Conservation (phyloP, 768 basidiomycete species). For the Coprinopsis marcescibilis region DNA sequence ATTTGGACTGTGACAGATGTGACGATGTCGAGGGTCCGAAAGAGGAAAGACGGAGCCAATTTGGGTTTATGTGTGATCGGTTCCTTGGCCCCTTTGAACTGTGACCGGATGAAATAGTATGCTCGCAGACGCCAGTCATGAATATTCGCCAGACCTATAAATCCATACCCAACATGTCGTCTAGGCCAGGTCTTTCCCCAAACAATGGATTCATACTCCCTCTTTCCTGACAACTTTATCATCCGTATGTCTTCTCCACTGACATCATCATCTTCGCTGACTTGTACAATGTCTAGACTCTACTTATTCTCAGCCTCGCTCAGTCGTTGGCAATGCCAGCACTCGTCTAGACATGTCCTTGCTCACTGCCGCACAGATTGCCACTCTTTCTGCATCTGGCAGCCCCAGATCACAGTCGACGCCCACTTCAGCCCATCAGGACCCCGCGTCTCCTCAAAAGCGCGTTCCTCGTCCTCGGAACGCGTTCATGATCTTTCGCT, state of each 20-base stretch:
- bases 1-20: constrained; percentile 13
- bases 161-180: not conserved
- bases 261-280: too few relatives aligned
- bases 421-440: not conserved
- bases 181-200: too few relatives aligned
- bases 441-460: not conserved
- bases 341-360: too few relatives aligned
- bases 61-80: constrained; percentile 1
- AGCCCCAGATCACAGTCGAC: not conserved
- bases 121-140: not conserved
- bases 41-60: not conserved
- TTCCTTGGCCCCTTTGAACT: constrained; percentile 12
- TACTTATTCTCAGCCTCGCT: too few relatives aligned
- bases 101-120: constrained; percentile 13
- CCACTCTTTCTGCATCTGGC: too few relatives aligned
- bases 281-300: too few relatives aligned
- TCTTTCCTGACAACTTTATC: too few relatives aligned
- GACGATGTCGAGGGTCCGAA: constrained; percentile 25
- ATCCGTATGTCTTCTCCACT: too few relatives aligned
- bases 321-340: too few relatives aligned
- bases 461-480: constrained; percentile 78
- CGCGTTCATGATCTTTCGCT: constrained; percentile 74
- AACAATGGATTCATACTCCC: too few relatives aligned
- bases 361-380: too few relatives aligned
- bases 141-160: constrained; percentile 8